Base-by-base conservation (phyloP, 495 filamentous ascomycete genomes). In the Penicillium ochrochloron region DNA sequence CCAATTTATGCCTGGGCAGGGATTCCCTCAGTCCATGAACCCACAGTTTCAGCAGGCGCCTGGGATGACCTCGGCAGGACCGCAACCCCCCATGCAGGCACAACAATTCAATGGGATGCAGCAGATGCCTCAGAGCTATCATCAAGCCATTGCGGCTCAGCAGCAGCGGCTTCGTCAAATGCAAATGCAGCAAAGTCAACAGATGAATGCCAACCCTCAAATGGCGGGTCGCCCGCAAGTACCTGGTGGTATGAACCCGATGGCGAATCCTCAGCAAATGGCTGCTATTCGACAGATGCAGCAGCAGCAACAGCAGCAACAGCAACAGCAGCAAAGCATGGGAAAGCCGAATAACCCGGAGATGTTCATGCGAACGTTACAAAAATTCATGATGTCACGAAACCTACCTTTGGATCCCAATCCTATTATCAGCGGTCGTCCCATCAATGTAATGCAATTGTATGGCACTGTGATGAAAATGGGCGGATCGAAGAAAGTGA, bases 401-500 rank as follows among this genome's bases (percentile, higher is more conserved):
- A 86, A 86, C 39, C 80, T 89, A 21, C 88, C 87, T 0, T 81
- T 97, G 34, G 89, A 94, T 37, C 76, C 76, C 4, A 88, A 87
- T 62, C 93, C 93, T 0, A 74, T 82, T 12, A 85, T 96, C 51
- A 85, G 85, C 33, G 89, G 89, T 50, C 88, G 91, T 29, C 83
- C 81, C 0, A 80, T 97, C 42, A 86, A 88, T 66, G 75, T 96
- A 41, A 82, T 90, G 55, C 86, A 88, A 52, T 83, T 99, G 9
- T 97, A 92, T 78, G 84, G 85, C 44, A 79, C 83, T 1, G 90
- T 97, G 8, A 84, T 88, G 72, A 90, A 88, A 65, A 83, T 90
- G 70, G 90, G 90, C 19, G 95, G 95, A 2, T 96, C 89, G 41
- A 89, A 87, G 73, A 89, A 85, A 64, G 83, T 96, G 8, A 87